These are phyloP conservation scores for Lasiosphaeria miniovina DNA, from an alignment of 495 filamentous ascomycete species.

Conservation along the genomic window DNA sequence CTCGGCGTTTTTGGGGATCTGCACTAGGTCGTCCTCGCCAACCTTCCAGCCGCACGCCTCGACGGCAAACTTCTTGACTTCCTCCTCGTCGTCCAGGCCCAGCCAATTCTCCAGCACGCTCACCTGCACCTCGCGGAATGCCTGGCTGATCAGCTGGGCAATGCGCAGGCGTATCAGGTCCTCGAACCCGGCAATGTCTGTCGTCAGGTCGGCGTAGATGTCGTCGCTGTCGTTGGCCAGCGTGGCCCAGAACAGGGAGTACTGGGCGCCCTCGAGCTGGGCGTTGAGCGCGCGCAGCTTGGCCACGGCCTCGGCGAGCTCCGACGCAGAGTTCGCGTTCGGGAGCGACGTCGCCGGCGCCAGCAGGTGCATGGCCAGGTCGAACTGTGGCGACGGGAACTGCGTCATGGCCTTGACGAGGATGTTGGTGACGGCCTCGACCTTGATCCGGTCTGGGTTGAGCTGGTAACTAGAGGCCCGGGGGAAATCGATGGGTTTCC, in stretches of 20 bases:
- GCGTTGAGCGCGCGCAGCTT: conserved; percentile 81
- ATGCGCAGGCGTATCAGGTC: conserved; percentile 92
- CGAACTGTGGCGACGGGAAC: conserved; percentile 95
- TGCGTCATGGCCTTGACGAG: conserved; percentile 96
- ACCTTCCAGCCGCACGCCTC: conserved; percentile 89
- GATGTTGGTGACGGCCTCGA: conserved; percentile 97
- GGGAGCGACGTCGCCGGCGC: conserved; percentile 44
- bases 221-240: conserved; percentile 91
- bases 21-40: conserved; percentile 47
- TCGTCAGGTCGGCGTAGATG: conserved; percentile 90
- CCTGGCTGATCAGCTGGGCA: conserved; percentile 82
- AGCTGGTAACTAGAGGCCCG: conserved; percentile 83
- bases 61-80: conserved; percentile 73
- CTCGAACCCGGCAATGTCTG: conserved; percentile 94
- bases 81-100: conserved; percentile 67
- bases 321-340: conserved; percentile 43
- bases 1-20: conserved; percentile 89
- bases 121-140: conserved; percentile 77
- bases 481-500: conserved; percentile 8
- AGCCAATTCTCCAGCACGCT: conserved; percentile 82
- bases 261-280: conserved; percentile 81
- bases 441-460: conserved; percentile 95
- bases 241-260: conserved; percentile 87
- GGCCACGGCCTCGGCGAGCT: conserved; percentile 80
- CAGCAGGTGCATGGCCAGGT: conserved; percentile 88